Percentiles rank a stretch among this genome's conserved stretches.
These are phyloP conservation scores for Apiospora phragmitis DNA, from an alignment of 2,329 filamentous ascomycete species.

Conservation along the genomic window DNA sequence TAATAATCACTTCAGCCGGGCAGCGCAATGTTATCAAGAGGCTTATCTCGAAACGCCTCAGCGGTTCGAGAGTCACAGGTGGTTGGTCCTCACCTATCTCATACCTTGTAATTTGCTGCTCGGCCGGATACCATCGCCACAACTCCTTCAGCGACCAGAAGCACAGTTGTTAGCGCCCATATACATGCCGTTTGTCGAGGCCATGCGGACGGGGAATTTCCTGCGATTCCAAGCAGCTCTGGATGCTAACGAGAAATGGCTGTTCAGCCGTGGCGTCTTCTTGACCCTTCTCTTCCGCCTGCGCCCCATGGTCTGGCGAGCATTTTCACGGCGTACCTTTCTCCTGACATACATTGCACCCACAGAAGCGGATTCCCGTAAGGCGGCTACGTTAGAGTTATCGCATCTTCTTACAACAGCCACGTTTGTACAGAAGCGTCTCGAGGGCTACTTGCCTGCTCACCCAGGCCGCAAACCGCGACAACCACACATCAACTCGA, in stretches of 20 bases:
- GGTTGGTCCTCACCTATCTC: constrained; percentile 79
- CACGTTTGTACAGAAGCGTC: constrained; percentile 62
- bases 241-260: constrained; percentile 66
- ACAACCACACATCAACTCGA: constrained; percentile 45
- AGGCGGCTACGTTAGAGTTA: constrained; percentile 75
- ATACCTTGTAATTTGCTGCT: constrained; percentile 81
- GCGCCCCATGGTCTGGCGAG: constrained; percentile 81
- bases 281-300: constrained; percentile 75
- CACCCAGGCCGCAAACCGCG: constrained; percentile 31
- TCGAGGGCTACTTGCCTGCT: constrained; percentile 57
- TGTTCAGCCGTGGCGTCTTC: constrained; percentile 73
- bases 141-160: constrained; percentile 70
- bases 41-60: constrained; percentile 72
- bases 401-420: constrained; percentile 66
- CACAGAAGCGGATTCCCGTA: constrained; percentile 52
- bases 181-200: constrained; percentile 72
- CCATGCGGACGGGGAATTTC: constrained; percentile 75
- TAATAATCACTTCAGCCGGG: constrained; percentile 79
- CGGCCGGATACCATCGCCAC: constrained; percentile 73
- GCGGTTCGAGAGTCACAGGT: constrained; percentile 69
- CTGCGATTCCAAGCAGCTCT: constrained; percentile 71
- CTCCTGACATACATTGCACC: constrained; percentile 75
- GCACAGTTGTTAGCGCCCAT: constrained; percentile 62
- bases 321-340: constrained; percentile 76
- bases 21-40: constrained; percentile 71